Base-by-base conservation (phyloP, 2,329 filamentous ascomycete genomes). In the Tolypocladium tundrense region DNA sequence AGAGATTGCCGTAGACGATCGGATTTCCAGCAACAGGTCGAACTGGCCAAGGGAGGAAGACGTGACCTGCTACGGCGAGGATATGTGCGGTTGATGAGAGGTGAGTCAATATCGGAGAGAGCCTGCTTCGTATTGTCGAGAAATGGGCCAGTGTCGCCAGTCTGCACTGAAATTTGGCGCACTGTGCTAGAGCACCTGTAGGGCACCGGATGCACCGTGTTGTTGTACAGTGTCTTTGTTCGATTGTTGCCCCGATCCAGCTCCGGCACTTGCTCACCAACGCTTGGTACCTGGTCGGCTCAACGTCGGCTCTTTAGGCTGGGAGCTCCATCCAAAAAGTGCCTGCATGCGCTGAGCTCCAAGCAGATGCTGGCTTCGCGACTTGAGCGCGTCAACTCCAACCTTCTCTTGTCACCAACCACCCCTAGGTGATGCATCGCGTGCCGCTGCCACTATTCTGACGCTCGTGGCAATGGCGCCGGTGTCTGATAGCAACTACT, bases 401-500 rank as follows among this genome's bases (percentile, higher is more conserved):
- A 60, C 58, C 63, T 63, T 59, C 60, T 60, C 62, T 65, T 63
- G 61, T 64, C 65, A 57, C 59, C 63, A 62, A 40, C 45, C 52
- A 31, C 54, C 60, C 61, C 57, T 61, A 67, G 70, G 70, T 72
- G 69, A 75, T 75, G 73, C 69, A 66, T 72, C 69, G 70, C 65
- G 66, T 69, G 68, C 63, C 68, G 65, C 68, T 69, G 67, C 67
- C 68, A 65, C 70, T 66, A 59, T 73, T 74, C 75, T 78, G 75
- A 80, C 75, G 73, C 73, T 75, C 72, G 76, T 72, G 77, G 78
- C 75, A 77, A 91, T 91, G 88, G 87, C 85, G 77, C 81, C 86
- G 74, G 77, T 83, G 69, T 81, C 83, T 68, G 86, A 88, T 75
- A 77, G 79, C 69, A 79, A 82, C 71, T 94, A 92, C 76, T 88